Evolutionary conservation across 768 basidiomycete genomes (phyloP), one percentile per base, ranked within the genome.

Genomic region (Pleurotus sapidus): DNA sequence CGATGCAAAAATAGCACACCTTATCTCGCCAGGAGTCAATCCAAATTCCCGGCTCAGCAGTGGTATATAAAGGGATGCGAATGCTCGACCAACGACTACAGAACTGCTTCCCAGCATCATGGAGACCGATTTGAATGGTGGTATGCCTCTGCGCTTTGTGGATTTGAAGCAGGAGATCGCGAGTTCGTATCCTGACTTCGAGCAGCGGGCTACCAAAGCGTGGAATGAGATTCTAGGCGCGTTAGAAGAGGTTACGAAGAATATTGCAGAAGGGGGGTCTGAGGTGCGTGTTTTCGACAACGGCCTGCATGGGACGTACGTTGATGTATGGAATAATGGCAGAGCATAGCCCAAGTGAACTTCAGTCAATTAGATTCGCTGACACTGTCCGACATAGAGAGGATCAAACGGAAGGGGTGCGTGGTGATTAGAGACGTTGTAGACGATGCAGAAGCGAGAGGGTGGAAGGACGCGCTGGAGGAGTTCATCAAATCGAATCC

Each of bases 141-240:
- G 61, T 27, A 66, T 74, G 34, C 81, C 82, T n/a, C 65, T 77
- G 39, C 84, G 79, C 43, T 86, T 87, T 61, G 65, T 70, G 4
- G 79, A 85, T 45, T 57, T 88, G 60, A 89, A 89, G 69, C 72
- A 72, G 46, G 73, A 83, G 59, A 83, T 89, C 47, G 82, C 80
- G 1, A 68, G 67, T 0, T 71, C 72, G 2, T 80, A 81, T 60
- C 79, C 84, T 12, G 74, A 81, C 61, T 85, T 82, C 59, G 71
- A 80, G 68, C 67, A 72, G 57, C 75, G 70, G 18, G 77, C 78
- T 18, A 83, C 77, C 2, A 66, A 71, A 20, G 78, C 86, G 1
- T 89, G 87, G 88, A 70, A 64, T 15, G 83, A 86, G 58, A 72
- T 89, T 46, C 68, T 88, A 7, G 63, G 62, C 1, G 79, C 86